Percentiles rank a stretch among this genome's conserved stretches.
Conservation (phyloP, 2,329 filamentous ascomycete genomes). For the Cordyceps militaris region DNA sequence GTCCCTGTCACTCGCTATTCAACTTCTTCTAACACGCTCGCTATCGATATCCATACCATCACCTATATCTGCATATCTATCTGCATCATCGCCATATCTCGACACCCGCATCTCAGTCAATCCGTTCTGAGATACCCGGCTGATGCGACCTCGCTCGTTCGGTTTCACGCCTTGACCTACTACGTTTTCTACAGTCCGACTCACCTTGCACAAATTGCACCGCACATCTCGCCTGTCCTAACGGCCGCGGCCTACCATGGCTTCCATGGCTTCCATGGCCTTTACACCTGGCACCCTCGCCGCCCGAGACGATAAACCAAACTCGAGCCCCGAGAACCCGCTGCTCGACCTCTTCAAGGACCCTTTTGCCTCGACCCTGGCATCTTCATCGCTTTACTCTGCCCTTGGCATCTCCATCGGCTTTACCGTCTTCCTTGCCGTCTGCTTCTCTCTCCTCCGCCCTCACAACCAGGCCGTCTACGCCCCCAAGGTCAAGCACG, state of each 20-base stretch:
- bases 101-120: background rate
- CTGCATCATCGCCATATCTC: background rate
- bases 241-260: background rate
- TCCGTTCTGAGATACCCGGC: no score
- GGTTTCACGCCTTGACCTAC: background rate
- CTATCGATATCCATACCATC: background rate
- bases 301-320: slow-evolving; percentile 11
- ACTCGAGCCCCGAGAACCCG: slow-evolving; percentile 27
- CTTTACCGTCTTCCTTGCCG: slow-evolving; percentile 63
- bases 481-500: slow-evolving; percentile 86
- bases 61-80: no score
- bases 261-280: background rate
- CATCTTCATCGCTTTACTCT: slow-evolving; percentile 50
- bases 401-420: slow-evolving; percentile 75
- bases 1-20: background rate
- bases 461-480: slow-evolving; percentile 91
- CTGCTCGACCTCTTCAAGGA: slow-evolving; percentile 42
- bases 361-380: slow-evolving; percentile 38
- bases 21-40: background rate
- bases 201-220: background rate
- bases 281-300: background rate
- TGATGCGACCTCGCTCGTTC: no score
- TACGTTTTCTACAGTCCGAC: background rate
- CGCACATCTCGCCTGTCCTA: background rate
- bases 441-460: slow-evolving; percentile 81